A percentile compares a stretch with the other conserved stretches of the same genome.
Evolutionary conservation across 2,329 filamentous ascomycete genomes (phyloP).

Genomic region (Cordyceps javanica): DNA sequence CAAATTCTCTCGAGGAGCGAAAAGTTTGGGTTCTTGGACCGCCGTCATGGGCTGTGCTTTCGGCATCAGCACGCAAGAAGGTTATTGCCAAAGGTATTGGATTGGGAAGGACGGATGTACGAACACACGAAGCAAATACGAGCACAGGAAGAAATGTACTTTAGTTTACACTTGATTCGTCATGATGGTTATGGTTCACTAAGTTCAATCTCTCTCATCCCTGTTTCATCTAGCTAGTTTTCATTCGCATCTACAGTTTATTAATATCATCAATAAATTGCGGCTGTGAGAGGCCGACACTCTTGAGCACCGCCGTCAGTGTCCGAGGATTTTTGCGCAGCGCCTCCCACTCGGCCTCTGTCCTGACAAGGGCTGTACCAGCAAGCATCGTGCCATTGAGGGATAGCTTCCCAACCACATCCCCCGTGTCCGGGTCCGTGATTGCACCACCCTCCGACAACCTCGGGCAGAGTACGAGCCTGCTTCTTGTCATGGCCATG

Average conservation of each 20-base stretch:
- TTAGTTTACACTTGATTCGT: background rate
- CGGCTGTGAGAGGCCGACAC: conserved; percentile 25
- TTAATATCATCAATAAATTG: background rate
- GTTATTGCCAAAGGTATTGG: background rate
- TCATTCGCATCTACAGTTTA: conserved; percentile 6
- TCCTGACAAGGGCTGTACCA: conserved; percentile 59
- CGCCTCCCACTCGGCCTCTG: conserved; percentile 49
- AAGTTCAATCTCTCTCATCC: background rate
- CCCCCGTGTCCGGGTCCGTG: conserved; percentile 22
- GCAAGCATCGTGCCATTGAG: conserved; percentile 60
- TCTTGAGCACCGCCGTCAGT: conserved; percentile 20
- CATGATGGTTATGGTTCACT: background rate
- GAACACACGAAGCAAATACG: background rate
- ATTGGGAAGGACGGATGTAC: background rate
- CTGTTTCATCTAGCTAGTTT: background rate
- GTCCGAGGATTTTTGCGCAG: conserved; percentile 32
- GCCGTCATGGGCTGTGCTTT: background rate
- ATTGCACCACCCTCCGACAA: conserved; percentile 41
- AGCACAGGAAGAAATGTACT: background rate
- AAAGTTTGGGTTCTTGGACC: background rate
- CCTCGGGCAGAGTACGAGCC: conserved; percentile 50
- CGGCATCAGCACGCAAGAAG: background rate
- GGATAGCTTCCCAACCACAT: conserved; percentile 37
- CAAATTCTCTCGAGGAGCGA: background rate
- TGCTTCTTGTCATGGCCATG: conserved; percentile 49